Conservation (phyloP, 805 yeast genomes). For the Candida tallmaniae region DNA sequence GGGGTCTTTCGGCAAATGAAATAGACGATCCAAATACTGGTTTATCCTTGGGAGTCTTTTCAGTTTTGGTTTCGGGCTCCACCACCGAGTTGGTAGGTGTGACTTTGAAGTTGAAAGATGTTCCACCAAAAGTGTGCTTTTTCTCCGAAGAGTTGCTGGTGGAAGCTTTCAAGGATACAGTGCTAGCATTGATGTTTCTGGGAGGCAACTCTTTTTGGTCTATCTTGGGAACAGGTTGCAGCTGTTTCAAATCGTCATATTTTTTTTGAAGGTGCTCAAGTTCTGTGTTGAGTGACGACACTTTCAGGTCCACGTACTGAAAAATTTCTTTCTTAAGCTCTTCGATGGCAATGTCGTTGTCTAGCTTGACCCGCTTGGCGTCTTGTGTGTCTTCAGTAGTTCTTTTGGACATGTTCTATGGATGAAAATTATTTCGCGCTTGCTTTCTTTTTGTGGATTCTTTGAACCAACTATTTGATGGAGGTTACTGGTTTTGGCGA, state of each 20-base stretch:
- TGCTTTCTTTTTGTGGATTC: too few species aligned
- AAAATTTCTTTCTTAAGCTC: neutral
- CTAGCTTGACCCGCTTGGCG: too few species aligned
- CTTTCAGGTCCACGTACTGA: neutral
- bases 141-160: constrained; percentile 1
- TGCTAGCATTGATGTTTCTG: constrained; percentile 2
- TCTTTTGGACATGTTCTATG: too few species aligned
- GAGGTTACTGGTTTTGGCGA: too few species aligned
- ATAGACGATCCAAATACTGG: constrained; percentile 40
- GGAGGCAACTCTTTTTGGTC: constrained; percentile 5
- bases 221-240: neutral
- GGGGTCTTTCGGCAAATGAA: constrained; percentile 32
- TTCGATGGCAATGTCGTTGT: too few species aligned
- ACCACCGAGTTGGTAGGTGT: constrained; percentile 15
- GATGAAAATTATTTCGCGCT: too few species aligned
- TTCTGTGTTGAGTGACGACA: neutral
- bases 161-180: constrained; percentile 3
- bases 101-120: constrained; percentile 15
- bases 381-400: too few species aligned
- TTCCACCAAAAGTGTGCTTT: constrained; percentile 18
- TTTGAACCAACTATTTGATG: too few species aligned
- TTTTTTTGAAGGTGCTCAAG: too few species aligned
- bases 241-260: neutral
- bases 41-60: constrained; percentile 3
- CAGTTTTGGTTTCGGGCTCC: neutral